These are phyloP conservation scores for Alternaria tenuissima DNA, from an alignment of 2,329 filamentous ascomycete species.

Conservation along the genomic window DNA sequence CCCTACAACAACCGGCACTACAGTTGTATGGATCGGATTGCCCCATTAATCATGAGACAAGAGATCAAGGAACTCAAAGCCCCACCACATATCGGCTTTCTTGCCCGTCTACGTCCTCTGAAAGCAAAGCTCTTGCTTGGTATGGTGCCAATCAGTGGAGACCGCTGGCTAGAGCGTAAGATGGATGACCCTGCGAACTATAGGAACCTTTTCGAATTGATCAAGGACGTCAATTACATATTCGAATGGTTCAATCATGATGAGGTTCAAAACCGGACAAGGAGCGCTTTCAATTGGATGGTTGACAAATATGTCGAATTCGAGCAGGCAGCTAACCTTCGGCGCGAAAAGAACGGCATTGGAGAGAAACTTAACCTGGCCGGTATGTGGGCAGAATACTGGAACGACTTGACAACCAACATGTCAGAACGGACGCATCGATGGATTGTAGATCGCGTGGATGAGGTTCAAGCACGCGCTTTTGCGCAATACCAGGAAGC, in stretches of 20 bases:
- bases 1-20: neutral
- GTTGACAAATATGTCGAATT: conserved; percentile 22
- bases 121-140: conserved; percentile 25
- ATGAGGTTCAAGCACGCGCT: conserved; percentile 19
- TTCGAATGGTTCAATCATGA: conserved; percentile 24
- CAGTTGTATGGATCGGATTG: neutral
- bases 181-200: conserved; percentile 32
- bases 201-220: conserved; percentile 23
- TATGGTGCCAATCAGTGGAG: conserved; percentile 26
- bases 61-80: neutral
- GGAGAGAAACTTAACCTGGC: conserved; percentile 22
- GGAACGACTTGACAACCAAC: conserved; percentile 10
- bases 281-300: conserved; percentile 20
- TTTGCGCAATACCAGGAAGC: neutral
- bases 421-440: conserved; percentile 25
- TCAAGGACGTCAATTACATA: conserved; percentile 20
- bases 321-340: conserved; percentile 21
- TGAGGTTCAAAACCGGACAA: conserved; percentile 1
- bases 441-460: conserved; percentile 28
- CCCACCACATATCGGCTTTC: conserved; percentile 1
- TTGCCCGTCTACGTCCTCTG: conserved; percentile 20
- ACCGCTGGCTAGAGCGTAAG: conserved; percentile 26
- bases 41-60: neutral
- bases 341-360: conserved; percentile 19
- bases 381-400: conserved; percentile 31